Conservation (phyloP, 768 basidiomycete genomes). For the Russula vinacea region DNA sequence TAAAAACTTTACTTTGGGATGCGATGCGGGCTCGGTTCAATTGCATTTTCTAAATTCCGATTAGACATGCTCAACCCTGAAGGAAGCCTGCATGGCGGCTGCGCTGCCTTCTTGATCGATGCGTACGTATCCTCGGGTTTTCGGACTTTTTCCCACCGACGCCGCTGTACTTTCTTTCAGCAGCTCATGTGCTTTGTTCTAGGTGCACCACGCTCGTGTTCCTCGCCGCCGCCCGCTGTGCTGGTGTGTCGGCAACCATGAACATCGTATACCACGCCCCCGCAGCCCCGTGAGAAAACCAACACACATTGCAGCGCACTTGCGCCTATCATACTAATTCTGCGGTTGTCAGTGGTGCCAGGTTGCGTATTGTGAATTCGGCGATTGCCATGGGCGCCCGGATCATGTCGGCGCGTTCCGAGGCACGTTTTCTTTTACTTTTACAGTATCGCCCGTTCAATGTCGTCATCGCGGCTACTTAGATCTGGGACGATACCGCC, state of each 20-base stretch:
- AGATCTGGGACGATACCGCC: slow-evolving; percentile 32
- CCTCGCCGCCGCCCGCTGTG: slow-evolving; percentile 6
- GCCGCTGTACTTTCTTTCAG: too few species aligned
- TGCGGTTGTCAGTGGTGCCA: slow-evolving; percentile 24
- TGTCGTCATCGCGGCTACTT: too few species aligned
- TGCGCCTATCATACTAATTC: neutral
- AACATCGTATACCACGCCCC: slow-evolving; percentile 31
- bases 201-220: slow-evolving; percentile 30
- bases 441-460: too few species aligned
- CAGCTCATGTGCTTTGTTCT: too few species aligned
- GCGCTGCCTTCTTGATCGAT: slow-evolving; percentile 33
- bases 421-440: slow-evolving; percentile 17
- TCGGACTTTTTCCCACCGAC: too few species aligned
- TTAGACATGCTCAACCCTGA: slow-evolving; percentile 34
- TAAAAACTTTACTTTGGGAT: slow-evolving; percentile 4
- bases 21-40: slow-evolving; percentile 24
- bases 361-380: slow-evolving; percentile 31
- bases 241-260: slow-evolving; percentile 29
- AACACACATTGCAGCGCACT: too few species aligned
- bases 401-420: slow-evolving; percentile 31
- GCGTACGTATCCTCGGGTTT: slow-evolving; percentile 26
- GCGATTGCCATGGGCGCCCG: slow-evolving; percentile 30
- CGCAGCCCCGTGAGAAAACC: slow-evolving; percentile 26
- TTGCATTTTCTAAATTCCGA: neutral
- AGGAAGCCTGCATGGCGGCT: slow-evolving; percentile 32